These are phyloP conservation scores for Harringtonia aguacate DNA, from an alignment of 2,329 filamentous ascomycete species.

Conservation along the genomic window DNA sequence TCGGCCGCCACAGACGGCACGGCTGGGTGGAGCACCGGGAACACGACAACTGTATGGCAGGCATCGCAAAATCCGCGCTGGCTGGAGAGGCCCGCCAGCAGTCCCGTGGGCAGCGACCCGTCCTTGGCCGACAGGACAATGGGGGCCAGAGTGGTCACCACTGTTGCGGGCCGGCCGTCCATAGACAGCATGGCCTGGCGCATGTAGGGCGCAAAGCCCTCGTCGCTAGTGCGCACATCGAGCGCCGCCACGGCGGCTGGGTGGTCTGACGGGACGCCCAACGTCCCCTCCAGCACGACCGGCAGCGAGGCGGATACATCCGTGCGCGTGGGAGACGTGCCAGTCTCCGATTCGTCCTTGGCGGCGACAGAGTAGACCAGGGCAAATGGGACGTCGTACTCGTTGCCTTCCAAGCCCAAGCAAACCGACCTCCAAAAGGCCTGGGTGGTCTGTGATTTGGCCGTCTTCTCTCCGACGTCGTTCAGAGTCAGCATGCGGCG, in stretches of 20 bases:
- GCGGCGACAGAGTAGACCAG: constrained; percentile 58
- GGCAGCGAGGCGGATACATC: constrained; percentile 33
- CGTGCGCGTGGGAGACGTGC: constrained; percentile 42
- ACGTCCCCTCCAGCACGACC: constrained; percentile 58
- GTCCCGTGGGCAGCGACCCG: constrained; percentile 50
- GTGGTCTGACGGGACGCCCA: constrained; percentile 59
- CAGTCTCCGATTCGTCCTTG: constrained; percentile 50
- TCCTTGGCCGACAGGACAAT: constrained; percentile 57
- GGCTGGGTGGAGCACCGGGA: constrained; percentile 67
- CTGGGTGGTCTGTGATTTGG: constrained; percentile 59
- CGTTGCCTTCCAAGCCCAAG: constrained; percentile 60
- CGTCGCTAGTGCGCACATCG: constrained; percentile 58
- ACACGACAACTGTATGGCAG: constrained; percentile 61
- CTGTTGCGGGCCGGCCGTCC: background rate
- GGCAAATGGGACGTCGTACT: constrained; percentile 65
- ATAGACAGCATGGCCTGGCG: constrained; percentile 60
- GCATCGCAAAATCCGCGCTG: constrained; percentile 62
- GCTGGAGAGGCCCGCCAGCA: constrained; percentile 50
- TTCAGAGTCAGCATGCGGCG: constrained; percentile 68
- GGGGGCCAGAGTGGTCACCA: constrained; percentile 29
- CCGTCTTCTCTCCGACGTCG: constrained; percentile 67
- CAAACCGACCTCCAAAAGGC: constrained; percentile 64
- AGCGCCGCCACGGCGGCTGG: constrained; percentile 47
- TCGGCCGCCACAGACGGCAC: constrained; percentile 17
- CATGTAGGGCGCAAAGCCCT: constrained; percentile 68